phyloP scores from a whole-genome alignment of 257 asterid genomes.

The Nicotiana sylvestris region DNA sequence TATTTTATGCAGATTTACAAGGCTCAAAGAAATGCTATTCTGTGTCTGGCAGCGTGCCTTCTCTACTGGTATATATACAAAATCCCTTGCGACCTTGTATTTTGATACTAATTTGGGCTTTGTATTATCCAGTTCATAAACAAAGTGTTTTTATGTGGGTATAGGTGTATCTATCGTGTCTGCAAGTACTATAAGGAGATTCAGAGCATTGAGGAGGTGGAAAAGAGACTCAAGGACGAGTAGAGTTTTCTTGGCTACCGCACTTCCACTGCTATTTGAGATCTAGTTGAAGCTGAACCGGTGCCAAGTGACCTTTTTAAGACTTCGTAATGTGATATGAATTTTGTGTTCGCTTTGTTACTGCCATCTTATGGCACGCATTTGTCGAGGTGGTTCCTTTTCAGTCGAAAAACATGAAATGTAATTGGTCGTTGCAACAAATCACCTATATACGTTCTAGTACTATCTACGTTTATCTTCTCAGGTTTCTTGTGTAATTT shows the following conservation, averaged over 20 bases:
- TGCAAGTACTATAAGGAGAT: slow-evolving; percentile 67
- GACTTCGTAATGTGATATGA: not conserved
- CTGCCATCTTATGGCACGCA: slow-evolving; percentile 1
- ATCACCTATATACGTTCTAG: not conserved
- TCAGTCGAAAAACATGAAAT: not conserved
- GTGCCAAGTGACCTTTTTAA: not conserved
- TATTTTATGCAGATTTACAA: slow-evolving; percentile 58
- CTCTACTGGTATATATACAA: slow-evolving; percentile 58
- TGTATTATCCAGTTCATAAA: not conserved
- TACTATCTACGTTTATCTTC: not conserved
- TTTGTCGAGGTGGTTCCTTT: not conserved
- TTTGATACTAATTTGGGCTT: not conserved
- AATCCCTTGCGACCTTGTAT: not conserved
- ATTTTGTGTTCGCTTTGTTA: not conserved
- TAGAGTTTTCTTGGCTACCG: slow-evolving; percentile 25
- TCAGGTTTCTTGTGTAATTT: not conserved
- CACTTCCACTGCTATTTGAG: not conserved
- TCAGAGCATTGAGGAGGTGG: slow-evolving; percentile 62
- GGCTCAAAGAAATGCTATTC: slow-evolving; percentile 78
- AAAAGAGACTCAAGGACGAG: slow-evolving; percentile 82
- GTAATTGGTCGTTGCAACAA: not conserved
- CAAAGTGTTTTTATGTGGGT: slow-evolving; percentile 3
- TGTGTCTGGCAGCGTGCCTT: slow-evolving; percentile 63
- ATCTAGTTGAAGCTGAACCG: slow-evolving; percentile 5
- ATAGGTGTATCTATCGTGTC: slow-evolving; percentile 77